These are phyloP conservation scores for Fusarium sp. DNA, from an alignment of 2,329 filamentous ascomycete genomes.

Conservation along the genomic window DNA sequence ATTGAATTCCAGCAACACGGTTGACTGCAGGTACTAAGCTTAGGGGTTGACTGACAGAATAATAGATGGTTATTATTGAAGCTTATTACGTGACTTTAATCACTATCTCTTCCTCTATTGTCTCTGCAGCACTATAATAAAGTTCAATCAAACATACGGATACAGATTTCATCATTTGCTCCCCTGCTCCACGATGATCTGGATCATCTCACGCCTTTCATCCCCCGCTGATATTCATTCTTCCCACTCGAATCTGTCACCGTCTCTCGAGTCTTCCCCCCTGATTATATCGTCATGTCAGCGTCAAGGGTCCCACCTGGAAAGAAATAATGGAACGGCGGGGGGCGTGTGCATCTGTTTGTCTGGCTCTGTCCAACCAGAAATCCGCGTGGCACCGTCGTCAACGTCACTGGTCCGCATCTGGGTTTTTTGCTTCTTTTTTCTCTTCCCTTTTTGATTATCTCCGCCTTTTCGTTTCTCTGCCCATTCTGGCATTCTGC, in stretches of 20 bases:
- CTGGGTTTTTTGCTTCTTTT: background rate
- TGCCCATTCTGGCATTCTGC: constrained; percentile 5
- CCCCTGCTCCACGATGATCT: constrained; percentile 4
- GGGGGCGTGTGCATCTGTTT: constrained; percentile 21
- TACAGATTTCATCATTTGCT: constrained; percentile 23
- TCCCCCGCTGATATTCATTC: constrained; percentile 9
- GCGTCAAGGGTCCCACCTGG: constrained; percentile 50
- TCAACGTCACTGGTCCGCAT: constrained; percentile 46
- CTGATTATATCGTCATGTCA: constrained; percentile 43
- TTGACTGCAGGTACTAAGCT: background rate
- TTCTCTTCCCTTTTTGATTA: constrained; percentile 9
- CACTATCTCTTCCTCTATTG: background rate
- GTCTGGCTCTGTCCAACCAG: constrained; percentile 32
- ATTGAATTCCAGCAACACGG: background rate
- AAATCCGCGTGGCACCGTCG: constrained; percentile 34
- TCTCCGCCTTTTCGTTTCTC: constrained; percentile 29
- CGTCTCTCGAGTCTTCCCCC: constrained; percentile 21
- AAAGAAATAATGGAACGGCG: constrained; percentile 13
- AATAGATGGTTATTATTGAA: background rate
- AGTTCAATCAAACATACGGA: constrained; percentile 15
- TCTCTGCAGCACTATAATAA: background rate
- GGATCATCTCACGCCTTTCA: background rate
- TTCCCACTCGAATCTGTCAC: constrained; percentile 8
- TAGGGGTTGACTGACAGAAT: background rate
- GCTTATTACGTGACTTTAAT: background rate